Conservation (phyloP, 225 moss, liverwort and hornwort genomes). For the Thuidium tamariscinum region DNA sequence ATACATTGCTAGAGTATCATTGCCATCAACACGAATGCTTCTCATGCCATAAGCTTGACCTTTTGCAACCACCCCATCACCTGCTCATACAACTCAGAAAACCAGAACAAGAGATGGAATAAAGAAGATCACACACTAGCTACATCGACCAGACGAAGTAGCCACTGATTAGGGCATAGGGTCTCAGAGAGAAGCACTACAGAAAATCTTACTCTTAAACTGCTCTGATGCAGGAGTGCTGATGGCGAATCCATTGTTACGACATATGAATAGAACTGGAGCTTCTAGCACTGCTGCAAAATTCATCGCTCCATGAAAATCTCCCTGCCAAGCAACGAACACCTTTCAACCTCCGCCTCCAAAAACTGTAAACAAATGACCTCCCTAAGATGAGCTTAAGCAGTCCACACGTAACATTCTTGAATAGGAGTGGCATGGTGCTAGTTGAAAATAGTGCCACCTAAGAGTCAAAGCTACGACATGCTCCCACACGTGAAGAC, state of each 20-base stretch:
- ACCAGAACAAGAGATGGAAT: background rate
- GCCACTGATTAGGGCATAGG: background rate
- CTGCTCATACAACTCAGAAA: slow-evolving; percentile 14
- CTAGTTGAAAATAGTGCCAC: background rate
- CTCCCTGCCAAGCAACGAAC: slow-evolving; percentile 47
- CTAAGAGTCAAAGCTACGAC: background rate
- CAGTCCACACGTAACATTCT: background rate
- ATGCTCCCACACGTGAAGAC: background rate
- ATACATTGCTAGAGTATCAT: slow-evolving; percentile 82
- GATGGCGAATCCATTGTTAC: slow-evolving; percentile 97
- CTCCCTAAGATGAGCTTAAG: background rate
- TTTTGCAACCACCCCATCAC: slow-evolving; percentile 89
- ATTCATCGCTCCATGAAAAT: slow-evolving; percentile 94
- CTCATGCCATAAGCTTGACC: slow-evolving; percentile 81
- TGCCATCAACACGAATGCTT: slow-evolving; percentile 94
- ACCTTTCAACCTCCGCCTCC: background rate
- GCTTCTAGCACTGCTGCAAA: slow-evolving; percentile 81
- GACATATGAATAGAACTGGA: slow-evolving; percentile 80
- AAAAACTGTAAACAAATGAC: background rate
- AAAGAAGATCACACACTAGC: background rate
- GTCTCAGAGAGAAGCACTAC: background rate
- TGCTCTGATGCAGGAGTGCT: slow-evolving; percentile 87
- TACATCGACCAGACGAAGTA: background rate
- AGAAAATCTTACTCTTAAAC: slow-evolving; percentile 55
- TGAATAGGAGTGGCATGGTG: background rate